Evolutionary conservation across 805 yeast species (phyloP).

Genomic region (Ogataea thermomethanolica): DNA sequence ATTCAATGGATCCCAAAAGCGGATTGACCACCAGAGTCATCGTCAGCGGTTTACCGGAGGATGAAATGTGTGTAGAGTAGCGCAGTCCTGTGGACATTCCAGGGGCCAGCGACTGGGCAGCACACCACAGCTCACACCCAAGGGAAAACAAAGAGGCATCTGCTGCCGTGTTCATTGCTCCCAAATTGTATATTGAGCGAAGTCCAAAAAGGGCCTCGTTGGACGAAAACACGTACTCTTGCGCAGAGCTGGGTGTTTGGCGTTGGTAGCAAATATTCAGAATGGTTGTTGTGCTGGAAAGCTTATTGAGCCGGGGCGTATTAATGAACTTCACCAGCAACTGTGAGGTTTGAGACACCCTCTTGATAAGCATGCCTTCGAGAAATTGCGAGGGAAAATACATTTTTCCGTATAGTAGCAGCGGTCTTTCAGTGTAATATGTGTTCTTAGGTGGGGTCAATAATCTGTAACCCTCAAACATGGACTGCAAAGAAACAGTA

Average conservation of each 20-base stretch:
- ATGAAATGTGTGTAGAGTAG: slow-evolving; percentile 72
- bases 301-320: slow-evolving; percentile 37
- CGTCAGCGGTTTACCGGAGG: slow-evolving; percentile 86
- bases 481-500: slow-evolving; percentile 57
- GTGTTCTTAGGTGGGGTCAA: slow-evolving; percentile 27
- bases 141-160: slow-evolving; percentile 50
- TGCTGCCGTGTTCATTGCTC: slow-evolving; percentile 18
- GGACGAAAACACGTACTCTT: slow-evolving; percentile 77
- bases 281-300: slow-evolving; percentile 37
- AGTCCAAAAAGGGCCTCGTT: slow-evolving; percentile 82
- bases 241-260: slow-evolving; percentile 57
- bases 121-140: slow-evolving; percentile 90
- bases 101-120: slow-evolving; percentile 78
- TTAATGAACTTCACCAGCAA: slow-evolving; percentile 72
- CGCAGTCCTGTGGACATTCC: slow-evolving; percentile 84
- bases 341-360: slow-evolving; percentile 59
- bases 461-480: slow-evolving; percentile 63
- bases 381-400: slow-evolving; percentile 81
- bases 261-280: slow-evolving; percentile 71
- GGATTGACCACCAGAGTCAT: slow-evolving; percentile 88
- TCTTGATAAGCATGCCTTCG: slow-evolving; percentile 80
- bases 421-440: slow-evolving; percentile 24
- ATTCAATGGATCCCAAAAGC: slow-evolving; percentile 80
- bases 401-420: slow-evolving; percentile 78
- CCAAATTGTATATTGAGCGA: slow-evolving; percentile 70